Evolutionary conservation across 345 rosid genomes (phyloP).

Genomic region (Geranium rotundifolium): DNA sequence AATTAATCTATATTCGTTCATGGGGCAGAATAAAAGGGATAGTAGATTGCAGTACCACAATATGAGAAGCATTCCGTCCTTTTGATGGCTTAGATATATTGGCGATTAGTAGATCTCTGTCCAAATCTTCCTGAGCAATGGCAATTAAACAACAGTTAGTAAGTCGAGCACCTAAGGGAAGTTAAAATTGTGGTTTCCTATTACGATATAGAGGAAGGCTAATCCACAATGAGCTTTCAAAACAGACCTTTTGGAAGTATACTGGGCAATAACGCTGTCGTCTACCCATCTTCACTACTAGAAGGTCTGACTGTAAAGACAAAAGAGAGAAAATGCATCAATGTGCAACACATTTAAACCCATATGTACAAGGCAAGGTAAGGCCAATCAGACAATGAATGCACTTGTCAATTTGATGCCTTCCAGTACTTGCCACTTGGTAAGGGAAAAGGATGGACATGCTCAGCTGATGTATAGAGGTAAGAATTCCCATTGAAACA

Average conservation of each 20-base stretch:
- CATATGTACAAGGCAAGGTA: neutral
- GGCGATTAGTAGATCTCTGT: conserved; percentile 47
- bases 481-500: neutral
- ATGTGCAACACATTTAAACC: neutral
- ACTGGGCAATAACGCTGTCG: conserved; percentile 79
- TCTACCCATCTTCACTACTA: conserved; percentile 60
- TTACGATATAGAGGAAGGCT: neutral
- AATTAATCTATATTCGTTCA: neutral
- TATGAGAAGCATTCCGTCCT: conserved; percentile 53
- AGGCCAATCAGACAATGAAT: neutral
- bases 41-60: conserved; percentile 44
- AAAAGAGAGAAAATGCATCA: conserved; percentile 5
- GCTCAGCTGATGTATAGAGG: neutral
- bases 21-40: conserved; percentile 4
- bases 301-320: conserved; percentile 75
- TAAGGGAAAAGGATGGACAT: neutral
- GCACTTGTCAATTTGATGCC: neutral
- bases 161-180: neutral
- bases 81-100: conserved; percentile 59
- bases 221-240: conserved; percentile 1
- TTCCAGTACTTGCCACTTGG: neutral
- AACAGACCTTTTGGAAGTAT: conserved; percentile 82
- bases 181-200: neutral
- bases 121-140: conserved; percentile 63
- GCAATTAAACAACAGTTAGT: conserved; percentile 7